phyloP scores from a whole-genome alignment of 768 basidiomycete genomes.

The Leucogyrophana mollusca region DNA sequence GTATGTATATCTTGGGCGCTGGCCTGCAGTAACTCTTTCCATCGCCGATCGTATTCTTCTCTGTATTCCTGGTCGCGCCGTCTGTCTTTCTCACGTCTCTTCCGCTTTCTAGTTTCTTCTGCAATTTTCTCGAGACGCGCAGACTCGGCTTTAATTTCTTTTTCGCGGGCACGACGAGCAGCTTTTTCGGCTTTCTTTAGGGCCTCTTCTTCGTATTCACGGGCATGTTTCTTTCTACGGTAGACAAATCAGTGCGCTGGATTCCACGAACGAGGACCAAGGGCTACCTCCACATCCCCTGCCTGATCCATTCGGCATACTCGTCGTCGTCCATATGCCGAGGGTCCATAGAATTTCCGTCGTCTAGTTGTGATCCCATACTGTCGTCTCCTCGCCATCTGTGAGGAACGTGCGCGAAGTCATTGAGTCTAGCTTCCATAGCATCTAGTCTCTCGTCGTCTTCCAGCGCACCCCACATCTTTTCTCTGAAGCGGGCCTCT shows the following conservation, averaged over 20 bases:
- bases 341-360: slow-evolving; percentile 41
- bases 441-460: slow-evolving; percentile 71
- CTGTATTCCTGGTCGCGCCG: slow-evolving; percentile 44
- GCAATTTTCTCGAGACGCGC: slow-evolving; percentile 46
- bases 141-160: slow-evolving; percentile 53
- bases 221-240: slow-evolving; percentile 63
- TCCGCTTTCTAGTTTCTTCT: slow-evolving; percentile 50
- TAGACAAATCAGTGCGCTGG: slow-evolving; percentile 6
- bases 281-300: slow-evolving; percentile 80
- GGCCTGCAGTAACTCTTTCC: slow-evolving; percentile 49
- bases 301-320: slow-evolving; percentile 83
- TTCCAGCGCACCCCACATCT: slow-evolving; percentile 67
- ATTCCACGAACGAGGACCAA: slow-evolving; percentile 4
- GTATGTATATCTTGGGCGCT: slow-evolving; percentile 18
- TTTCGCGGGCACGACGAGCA: slow-evolving; percentile 53
- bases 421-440: slow-evolving; percentile 62
- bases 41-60: slow-evolving; percentile 53
- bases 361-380: slow-evolving; percentile 31
- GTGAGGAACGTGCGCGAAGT: slow-evolving; percentile 69
- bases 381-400: slow-evolving; percentile 50
- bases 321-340: slow-evolving; percentile 77
- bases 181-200: slow-evolving; percentile 52
- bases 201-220: slow-evolving; percentile 62
- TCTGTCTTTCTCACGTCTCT: slow-evolving; percentile 47
- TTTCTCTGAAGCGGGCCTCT: slow-evolving; percentile 67